Evolutionary conservation across 192 early-diverging fungal genomes (phyloP), one percentile per base, ranked within the genome.

Genomic region (Spizellomyces sp.): DNA sequence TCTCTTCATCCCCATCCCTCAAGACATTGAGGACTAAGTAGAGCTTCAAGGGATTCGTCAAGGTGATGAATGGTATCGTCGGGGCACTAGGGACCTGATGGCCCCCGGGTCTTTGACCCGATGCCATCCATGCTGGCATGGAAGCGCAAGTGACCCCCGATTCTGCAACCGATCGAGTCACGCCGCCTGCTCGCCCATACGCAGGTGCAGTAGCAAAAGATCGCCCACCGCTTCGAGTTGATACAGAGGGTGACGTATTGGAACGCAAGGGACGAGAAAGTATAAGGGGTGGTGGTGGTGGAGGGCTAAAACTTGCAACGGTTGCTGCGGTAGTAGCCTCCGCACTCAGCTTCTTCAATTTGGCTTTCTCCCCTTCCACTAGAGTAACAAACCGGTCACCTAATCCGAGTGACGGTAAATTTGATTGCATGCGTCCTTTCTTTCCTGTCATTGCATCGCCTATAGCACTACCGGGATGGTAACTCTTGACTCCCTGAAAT

Each of bases 41-140:
- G 36, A 86, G 73, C 62, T 84, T 82, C 43, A 86, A 67, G 21
- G 76, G 50, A 63, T 86, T 86, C 47, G 81, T 84, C 52, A 86
- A 73, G 12, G 47, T 52, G 10, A 74, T 41, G 63, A 82, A 86
- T 14, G 84, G 84, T 14, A 86, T 64, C 7, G 80, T 77, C n/a
- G 84, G 80, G 21, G 79, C 69, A 36, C 77, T 80, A 5, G 77
- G 75, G 44, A 77, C 45, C n/a, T 45, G 9, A 41, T 43, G 22
- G 41, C 43, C 64, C 5, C 8, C 27, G 7, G 43, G n/a, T 17
- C 8, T 8, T 15, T 12, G 42, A 21, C 43, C 42, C 43, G 70
- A 52, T 8, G 12, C 17, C 70, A 72, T 72, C 70, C 70, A 72
- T 27, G 61, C 21, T 9, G 70, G 70, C 9, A 72, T 64, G 4